A percentile compares a stretch with the other conserved stretches of the same genome.
These are phyloP conservation scores for Ustulina deusta DNA, from an alignment of 2,329 filamentous ascomycete genomes.

Conservation along the genomic window DNA sequence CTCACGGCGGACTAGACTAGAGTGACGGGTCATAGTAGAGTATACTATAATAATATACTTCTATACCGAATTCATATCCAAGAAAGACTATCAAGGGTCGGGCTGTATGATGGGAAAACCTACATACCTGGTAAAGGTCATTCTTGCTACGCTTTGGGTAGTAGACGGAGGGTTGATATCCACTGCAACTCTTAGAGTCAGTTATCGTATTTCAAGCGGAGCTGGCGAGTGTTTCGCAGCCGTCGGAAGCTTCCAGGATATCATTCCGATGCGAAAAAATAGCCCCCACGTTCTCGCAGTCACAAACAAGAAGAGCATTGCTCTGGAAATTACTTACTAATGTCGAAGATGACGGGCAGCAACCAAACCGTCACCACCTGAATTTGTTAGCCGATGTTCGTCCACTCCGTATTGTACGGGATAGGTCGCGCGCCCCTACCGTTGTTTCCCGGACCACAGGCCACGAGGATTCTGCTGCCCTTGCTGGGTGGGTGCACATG, in stretches of 20 bases:
- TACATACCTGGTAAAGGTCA: conserved; percentile 82
- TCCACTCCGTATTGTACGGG: neutral
- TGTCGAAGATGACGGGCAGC: conserved; percentile 91
- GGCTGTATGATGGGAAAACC: neutral
- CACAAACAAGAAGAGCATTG: neutral
- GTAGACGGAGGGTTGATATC: conserved; percentile 88
- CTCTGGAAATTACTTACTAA: conserved; percentile 60
- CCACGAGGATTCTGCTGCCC: conserved; percentile 81
- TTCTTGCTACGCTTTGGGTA: conserved; percentile 94
- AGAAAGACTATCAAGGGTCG: neutral
- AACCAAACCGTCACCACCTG: conserved; percentile 93
- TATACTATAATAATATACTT: conserved; percentile 18
- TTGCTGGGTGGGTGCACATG: conserved; percentile 80
- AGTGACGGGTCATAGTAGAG: conserved; percentile 4
- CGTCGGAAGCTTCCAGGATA: neutral
- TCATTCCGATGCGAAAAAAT: neutral
- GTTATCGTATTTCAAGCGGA: neutral
- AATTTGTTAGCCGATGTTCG: conserved; percentile 8
- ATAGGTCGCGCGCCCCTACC: conserved; percentile 56
- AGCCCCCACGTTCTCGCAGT: neutral
- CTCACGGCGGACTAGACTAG: conserved; percentile 15
- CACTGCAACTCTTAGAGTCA: conserved; percentile 53
- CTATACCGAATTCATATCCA: neutral
- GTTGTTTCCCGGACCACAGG: conserved; percentile 88
- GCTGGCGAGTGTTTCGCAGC: neutral